Percentiles rank a stretch among this genome's conserved stretches.
Conservation (phyloP, 2,329 filamentous ascomycete species). For the Arthroderma sp. region DNA sequence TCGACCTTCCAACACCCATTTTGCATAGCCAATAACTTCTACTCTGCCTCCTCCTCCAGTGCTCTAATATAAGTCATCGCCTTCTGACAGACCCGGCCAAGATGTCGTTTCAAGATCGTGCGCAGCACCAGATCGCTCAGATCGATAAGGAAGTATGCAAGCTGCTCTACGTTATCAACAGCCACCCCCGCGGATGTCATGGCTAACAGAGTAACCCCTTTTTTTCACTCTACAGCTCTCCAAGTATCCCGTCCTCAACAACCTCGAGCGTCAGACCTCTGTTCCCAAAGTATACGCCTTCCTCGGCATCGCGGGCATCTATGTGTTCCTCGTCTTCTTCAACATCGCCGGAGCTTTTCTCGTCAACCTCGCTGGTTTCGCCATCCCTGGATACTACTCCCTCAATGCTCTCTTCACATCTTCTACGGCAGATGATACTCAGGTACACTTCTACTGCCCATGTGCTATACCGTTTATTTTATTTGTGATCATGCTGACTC, state of each 20-base stretch:
- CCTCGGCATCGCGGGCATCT: conserved; percentile 51
- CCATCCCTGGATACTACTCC: conserved; percentile 55
- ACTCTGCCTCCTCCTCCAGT: neutral
- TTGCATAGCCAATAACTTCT: neutral
- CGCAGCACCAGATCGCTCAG: conserved; percentile 52
- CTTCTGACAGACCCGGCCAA: neutral
- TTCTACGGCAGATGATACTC: conserved; percentile 51
- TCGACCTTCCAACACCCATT: neutral
- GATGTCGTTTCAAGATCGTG: conserved; percentile 45
- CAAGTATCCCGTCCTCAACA: conserved; percentile 55
- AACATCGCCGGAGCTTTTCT: conserved; percentile 59
- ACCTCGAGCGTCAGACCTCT: conserved; percentile 56
- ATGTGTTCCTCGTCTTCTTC: conserved; percentile 62
- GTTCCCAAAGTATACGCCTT: conserved; percentile 57
- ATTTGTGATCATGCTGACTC: conserved; percentile 14
- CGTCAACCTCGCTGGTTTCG: conserved; percentile 55
- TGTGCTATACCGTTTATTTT: neutral
- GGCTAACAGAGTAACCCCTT: neutral
- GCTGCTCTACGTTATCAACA: neutral
- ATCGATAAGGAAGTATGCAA: conserved; percentile 53
- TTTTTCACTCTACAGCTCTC: conserved; percentile 40
- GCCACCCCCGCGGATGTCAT: neutral
- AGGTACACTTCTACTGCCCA: conserved; percentile 34
- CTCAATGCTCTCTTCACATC: conserved; percentile 51
- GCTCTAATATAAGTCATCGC: neutral